Base-by-base conservation (phyloP, 305 asterid species). In the Vinca major region DNA sequence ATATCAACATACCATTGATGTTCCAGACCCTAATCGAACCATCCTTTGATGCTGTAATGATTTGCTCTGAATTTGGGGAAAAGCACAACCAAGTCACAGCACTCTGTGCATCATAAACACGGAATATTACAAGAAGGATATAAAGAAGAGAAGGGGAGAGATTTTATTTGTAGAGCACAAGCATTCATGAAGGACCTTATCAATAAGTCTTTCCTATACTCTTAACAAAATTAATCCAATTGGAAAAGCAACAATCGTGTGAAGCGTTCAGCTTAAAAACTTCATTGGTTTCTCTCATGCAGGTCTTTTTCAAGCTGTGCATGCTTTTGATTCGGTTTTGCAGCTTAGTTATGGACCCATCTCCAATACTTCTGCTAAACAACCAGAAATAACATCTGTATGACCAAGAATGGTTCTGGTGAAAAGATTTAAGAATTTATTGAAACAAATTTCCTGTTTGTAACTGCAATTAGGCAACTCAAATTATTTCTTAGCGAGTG, bases 71-170 rank as follows among this genome's bases (percentile, higher is more conserved):
- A 80, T 86, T 85, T 54, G 90, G 95, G 73, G 83, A 68, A 76
- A 94, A 94, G 90, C 99, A 88, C 74, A 94, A 86, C 95, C 99
- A 94, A 43, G 98, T 94, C 65, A 94, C 99, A 7, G 99, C 99
- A 86, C 99, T 94, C 99, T 94, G 93, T 53, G 80, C 47, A 83
- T 70, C 66, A 79, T 44, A 57, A 69, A 67, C 37, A 63, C 14
- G 13, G 21, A 49, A 66, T 72, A 53, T n/a, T 40, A 55, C 20
- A 62, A 37, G 60, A 62, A 37, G 60, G 55, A 67, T 20, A 54
- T 21, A 58, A 74, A 50, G 10, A 51, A 67, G 2, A 11, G 40
- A 57, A 63, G 16, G 44, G 69, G 43, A 52, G 43, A 50, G 20
- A 44, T 20, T 4, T 45, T 12, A 63, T 19, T 36, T 2, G 47